Evolutionary conservation across 2,329 filamentous ascomycete species (phyloP).

Genomic region (Chaetomium sp.): DNA sequence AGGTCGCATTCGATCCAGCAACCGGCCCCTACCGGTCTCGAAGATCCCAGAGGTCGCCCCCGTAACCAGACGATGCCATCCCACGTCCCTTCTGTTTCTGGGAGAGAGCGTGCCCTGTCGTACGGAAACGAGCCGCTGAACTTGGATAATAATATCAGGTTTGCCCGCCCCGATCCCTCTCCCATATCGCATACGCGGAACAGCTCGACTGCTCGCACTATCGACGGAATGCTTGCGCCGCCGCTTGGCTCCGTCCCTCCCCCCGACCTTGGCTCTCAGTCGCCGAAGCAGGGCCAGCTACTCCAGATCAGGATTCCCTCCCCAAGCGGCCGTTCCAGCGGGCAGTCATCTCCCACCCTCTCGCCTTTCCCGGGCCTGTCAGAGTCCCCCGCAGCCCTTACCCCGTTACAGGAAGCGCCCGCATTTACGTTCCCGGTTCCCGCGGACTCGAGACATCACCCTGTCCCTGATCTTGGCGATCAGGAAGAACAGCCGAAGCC

Average conservation of each 20-base stretch:
- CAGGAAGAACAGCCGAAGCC: conserved; percentile 46
- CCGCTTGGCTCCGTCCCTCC: conserved; percentile 17
- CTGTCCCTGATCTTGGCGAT: conserved; percentile 47
- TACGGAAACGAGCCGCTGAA: conserved; percentile 47
- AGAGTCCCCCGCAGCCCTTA: conserved; percentile 56
- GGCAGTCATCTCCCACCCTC: conserved; percentile 50
- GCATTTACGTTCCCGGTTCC: conserved; percentile 59
- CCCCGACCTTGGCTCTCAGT: conserved; percentile 15
- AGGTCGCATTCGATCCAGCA: conserved; percentile 41
- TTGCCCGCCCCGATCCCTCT: conserved; percentile 46
- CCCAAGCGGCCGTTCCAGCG: conserved; percentile 47
- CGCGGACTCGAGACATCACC: conserved; percentile 50
- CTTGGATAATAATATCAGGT: conserved; percentile 40
- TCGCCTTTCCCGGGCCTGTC: conserved; percentile 70
- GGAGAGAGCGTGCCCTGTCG: conserved; percentile 50
- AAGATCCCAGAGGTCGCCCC: conserved; percentile 25
- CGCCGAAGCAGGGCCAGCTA: conserved; percentile 19
- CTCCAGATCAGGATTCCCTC: conserved; percentile 54
- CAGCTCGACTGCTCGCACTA: conserved; percentile 27
- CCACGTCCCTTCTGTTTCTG: conserved; percentile 12
- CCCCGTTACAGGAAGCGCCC: conserved; percentile 48
- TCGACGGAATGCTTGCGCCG: conserved; percentile 35
- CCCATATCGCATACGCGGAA: conserved; percentile 30
- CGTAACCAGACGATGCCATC: conserved; percentile 26
- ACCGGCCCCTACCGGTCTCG: conserved; percentile 10